These are phyloP conservation scores for Acmispon strigosus DNA, from an alignment of 306 rosid genomes.

Conservation along the genomic window DNA sequence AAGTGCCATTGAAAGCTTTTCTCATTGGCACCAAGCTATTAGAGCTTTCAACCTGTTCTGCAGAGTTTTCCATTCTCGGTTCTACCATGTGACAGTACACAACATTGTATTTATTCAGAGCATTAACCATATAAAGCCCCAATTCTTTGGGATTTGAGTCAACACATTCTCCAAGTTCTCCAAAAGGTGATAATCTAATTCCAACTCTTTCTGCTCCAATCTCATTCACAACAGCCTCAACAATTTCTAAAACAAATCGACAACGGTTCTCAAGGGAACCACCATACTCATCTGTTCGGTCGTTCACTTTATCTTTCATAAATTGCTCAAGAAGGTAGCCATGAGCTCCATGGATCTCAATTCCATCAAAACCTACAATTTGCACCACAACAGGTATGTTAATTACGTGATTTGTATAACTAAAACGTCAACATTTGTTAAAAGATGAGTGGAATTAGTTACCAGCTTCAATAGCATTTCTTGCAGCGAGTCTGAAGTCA, in stretches of 20 bases:
- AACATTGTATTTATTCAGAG: conserved; percentile 42
- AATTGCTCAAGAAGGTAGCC: conserved; percentile 69
- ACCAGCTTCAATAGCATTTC: conserved; percentile 60
- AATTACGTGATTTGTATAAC: neutral
- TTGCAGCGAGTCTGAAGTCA: conserved; percentile 41
- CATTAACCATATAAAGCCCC: conserved; percentile 39
- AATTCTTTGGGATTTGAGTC: conserved; percentile 53
- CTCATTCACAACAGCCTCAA: conserved; percentile 46
- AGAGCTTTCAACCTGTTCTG: conserved; percentile 14
- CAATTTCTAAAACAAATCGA: conserved; percentile 46
- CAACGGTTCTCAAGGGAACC: conserved; percentile 65
- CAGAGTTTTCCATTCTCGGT: conserved; percentile 37
- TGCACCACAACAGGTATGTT: neutral
- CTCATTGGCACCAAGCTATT: conserved; percentile 46
- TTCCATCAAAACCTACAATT: conserved; percentile 66
- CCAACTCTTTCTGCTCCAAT: conserved; percentile 61
- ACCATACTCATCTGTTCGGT: conserved; percentile 62
- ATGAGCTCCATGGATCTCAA: conserved; percentile 66
- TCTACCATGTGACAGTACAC: conserved; percentile 65
- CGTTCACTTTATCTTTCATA: conserved; percentile 53
- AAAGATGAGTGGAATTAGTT: neutral
- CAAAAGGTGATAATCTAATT: conserved; percentile 59
- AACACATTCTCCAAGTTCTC: conserved; percentile 26
- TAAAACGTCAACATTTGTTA: neutral
- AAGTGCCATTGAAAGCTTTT: conserved; percentile 55